phyloP scores from a whole-genome alignment of 75 land plant genomes.

The Pinus albicaulis region DNA sequence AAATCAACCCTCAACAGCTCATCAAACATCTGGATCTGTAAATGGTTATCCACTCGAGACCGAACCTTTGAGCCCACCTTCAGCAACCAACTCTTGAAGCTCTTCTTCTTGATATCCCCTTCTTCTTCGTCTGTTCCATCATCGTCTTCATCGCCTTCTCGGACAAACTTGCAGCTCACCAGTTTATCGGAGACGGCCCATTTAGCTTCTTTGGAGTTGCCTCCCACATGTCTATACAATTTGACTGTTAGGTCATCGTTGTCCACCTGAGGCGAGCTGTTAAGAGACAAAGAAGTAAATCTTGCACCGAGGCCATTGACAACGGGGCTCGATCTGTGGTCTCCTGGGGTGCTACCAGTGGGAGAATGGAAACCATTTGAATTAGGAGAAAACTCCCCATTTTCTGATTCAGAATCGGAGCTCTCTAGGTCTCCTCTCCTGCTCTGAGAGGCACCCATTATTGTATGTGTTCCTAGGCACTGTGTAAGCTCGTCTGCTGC shows the following conservation, averaged over 20 bases:
- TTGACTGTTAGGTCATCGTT: slow-evolving; percentile 38
- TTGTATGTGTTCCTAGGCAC: too few species aligned
- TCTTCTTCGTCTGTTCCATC: slow-evolving; percentile 21
- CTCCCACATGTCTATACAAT: slow-evolving; percentile 73
- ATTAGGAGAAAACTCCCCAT: slow-evolving; percentile 30
- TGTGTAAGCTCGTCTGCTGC: too few species aligned
- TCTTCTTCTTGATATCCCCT: slow-evolving; percentile 48
- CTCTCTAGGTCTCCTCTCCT: slow-evolving; percentile 64
- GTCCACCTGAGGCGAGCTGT: not conserved
- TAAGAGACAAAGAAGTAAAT: slow-evolving; percentile 23
- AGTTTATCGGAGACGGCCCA: slow-evolving; percentile 79
- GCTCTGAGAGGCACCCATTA: slow-evolving; percentile 83
- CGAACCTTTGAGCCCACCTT: slow-evolving; percentile 58
- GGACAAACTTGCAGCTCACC: slow-evolving; percentile 44
- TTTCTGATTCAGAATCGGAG: slow-evolving; percentile 54
- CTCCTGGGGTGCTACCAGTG: slow-evolving; percentile 29
- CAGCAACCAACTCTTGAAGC: slow-evolving; percentile 42
- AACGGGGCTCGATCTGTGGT: slow-evolving; percentile 17
- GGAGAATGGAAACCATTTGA: not conserved
- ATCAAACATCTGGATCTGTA: slow-evolving; percentile 70
- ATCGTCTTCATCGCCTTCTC: slow-evolving; percentile 27
- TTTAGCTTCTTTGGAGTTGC: slow-evolving; percentile 59
- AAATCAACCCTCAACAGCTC: slow-evolving; percentile 87
- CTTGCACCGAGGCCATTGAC: not conserved
- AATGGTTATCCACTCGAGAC: slow-evolving; percentile 38